Conservation (phyloP, 2,329 filamentous ascomycete genomes). For the Sclerotinia sclerotiorum region DNA sequence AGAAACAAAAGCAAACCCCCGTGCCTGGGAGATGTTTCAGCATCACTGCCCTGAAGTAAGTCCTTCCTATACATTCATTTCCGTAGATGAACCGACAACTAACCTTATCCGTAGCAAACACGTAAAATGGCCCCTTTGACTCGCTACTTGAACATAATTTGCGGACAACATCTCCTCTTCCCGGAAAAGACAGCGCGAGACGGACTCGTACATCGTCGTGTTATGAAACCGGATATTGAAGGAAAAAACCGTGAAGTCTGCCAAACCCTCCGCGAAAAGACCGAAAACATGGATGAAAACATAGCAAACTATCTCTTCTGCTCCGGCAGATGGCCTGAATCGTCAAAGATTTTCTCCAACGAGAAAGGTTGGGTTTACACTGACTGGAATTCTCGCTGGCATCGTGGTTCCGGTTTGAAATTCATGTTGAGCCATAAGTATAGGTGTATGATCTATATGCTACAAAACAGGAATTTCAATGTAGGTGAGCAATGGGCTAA, state of each 20-base stretch:
- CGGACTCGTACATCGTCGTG: background rate
- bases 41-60: slow-evolving; percentile 14
- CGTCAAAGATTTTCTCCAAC: background rate
- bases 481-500: background rate
- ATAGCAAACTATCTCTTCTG: slow-evolving; percentile 5
- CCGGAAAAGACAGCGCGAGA: background rate
- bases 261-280: background rate
- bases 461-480: background rate
- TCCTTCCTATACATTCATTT: background rate
- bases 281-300: background rate
- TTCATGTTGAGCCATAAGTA: background rate
- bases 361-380: background rate
- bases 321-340: background rate
- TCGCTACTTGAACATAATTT: slow-evolving; percentile 15
- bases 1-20: background rate
- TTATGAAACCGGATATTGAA: background rate
- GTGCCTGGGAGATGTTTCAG: slow-evolving; percentile 5
- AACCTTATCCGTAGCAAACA: background rate
- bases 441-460: background rate
- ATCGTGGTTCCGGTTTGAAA: background rate
- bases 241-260: background rate
- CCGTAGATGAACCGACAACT: background rate
- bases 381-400: background rate
- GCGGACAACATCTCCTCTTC: slow-evolving; percentile 1
- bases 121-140: slow-evolving; percentile 1